Percentiles rank a stretch among this genome's conserved stretches.
Conservation (phyloP, 2,329 filamentous ascomycete species). For the Colletotrichum incanum region DNA sequence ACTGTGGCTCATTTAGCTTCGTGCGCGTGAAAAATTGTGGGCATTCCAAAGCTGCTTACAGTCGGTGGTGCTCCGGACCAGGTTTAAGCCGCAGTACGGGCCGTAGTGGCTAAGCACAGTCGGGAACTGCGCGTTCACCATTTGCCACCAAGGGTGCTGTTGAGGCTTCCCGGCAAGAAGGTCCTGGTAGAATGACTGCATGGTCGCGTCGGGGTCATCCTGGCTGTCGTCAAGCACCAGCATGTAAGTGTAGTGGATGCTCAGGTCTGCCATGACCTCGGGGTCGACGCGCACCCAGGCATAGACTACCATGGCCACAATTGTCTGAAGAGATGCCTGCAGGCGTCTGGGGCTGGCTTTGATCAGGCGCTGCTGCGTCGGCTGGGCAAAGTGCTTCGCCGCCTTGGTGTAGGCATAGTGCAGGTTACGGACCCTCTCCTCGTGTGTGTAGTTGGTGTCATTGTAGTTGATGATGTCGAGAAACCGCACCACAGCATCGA, state of each 20-base stretch:
- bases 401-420: slow-evolving; percentile 42
- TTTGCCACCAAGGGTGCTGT: slow-evolving; percentile 42
- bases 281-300: slow-evolving; percentile 47
- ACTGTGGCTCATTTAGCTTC: slow-evolving; percentile 9
- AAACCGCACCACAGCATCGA: slow-evolving; percentile 40
- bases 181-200: slow-evolving; percentile 44
- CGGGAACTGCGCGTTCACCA: slow-evolving; percentile 45
- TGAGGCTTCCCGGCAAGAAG: slow-evolving; percentile 41
- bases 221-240: slow-evolving; percentile 45
- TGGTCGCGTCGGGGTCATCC: slow-evolving; percentile 37
- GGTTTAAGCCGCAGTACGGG: slow-evolving; percentile 42
- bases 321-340: slow-evolving; percentile 43
- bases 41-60: slow-evolving; percentile 27
- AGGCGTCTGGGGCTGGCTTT: slow-evolving; percentile 39
- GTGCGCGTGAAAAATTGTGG: not conserved
- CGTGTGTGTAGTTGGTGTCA: slow-evolving; percentile 43
- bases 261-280: slow-evolving; percentile 45
- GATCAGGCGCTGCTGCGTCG: slow-evolving; percentile 30
- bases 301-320: slow-evolving; percentile 51
- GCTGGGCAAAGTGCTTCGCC: slow-evolving; percentile 45
- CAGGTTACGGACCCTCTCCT: slow-evolving; percentile 40
- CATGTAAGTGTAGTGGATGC: slow-evolving; percentile 45
- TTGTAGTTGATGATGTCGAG: slow-evolving; percentile 44
- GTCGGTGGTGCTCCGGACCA: slow-evolving; percentile 44
- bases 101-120: slow-evolving; percentile 44